Percentiles rank a stretch among this genome's conserved stretches.
These are phyloP conservation scores for Pyrenula aspistea DNA, from an alignment of 495 filamentous ascomycete species.

Conservation along the genomic window DNA sequence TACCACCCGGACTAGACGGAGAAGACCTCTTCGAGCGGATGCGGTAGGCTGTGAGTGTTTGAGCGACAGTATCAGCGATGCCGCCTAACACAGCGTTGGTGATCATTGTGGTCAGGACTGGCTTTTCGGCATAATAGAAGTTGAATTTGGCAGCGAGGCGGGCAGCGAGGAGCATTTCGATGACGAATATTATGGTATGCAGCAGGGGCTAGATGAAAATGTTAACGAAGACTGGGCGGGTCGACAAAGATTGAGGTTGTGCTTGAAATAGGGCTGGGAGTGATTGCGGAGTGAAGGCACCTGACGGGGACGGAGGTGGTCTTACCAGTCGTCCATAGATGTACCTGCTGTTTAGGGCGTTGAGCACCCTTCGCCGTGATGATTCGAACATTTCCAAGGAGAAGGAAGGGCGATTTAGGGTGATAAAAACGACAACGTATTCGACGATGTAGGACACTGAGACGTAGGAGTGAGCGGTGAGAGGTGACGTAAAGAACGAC, in stretches of 20 bases:
- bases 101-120: conserved; percentile 96
- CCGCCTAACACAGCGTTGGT: conserved; percentile 88
- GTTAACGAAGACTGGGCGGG: background rate
- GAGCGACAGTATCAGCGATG: conserved; percentile 90
- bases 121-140: conserved; percentile 77
- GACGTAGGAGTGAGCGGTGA: background rate
- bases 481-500: background rate
- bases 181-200: conserved; percentile 70
- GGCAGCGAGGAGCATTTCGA: conserved; percentile 77
- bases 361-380: conserved; percentile 46
- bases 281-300: conserved; percentile 3
- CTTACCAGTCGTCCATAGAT: conserved; percentile 73
- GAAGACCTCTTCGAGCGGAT: conserved; percentile 38
- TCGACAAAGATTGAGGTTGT: conserved; percentile 4
- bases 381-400: conserved; percentile 26
- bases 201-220: conserved; percentile 61
- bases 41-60: conserved; percentile 77
- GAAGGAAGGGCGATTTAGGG: conserved; percentile 5
- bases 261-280: conserved; percentile 1
- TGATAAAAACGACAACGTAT: conserved; percentile 2
- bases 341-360: conserved; percentile 62
- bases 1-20: conserved; percentile 12
- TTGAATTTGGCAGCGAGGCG: conserved; percentile 81
- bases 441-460: background rate
- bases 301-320: conserved; percentile 10